phyloP scores from a whole-genome alignment of 1,284 basidiomycete species.

The Serendipita sp. region DNA sequence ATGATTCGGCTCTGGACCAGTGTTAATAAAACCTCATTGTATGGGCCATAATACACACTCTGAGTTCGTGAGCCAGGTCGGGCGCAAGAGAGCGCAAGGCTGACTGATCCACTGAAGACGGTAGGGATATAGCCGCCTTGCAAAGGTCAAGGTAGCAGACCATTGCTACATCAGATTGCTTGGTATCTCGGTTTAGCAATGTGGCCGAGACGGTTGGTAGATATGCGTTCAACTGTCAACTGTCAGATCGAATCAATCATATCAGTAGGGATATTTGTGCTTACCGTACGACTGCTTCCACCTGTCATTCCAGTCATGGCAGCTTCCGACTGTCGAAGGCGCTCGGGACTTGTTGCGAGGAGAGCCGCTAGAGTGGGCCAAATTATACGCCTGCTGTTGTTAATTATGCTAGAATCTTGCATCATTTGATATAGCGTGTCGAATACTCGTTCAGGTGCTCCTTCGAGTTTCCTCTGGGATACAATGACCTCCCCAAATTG shows the following conservation, averaged over 20 bases:
- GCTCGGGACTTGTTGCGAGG: slow-evolving; percentile 65
- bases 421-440: slow-evolving; percentile 54
- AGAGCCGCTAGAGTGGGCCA: slow-evolving; percentile 77
- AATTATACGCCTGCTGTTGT: slow-evolving; percentile 39
- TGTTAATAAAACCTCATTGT: slow-evolving; percentile 21
- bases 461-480: slow-evolving; percentile 52
- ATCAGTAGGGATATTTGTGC: background rate
- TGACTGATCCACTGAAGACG: slow-evolving; percentile 32
- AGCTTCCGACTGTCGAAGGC: slow-evolving; percentile 33
- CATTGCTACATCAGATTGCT: slow-evolving; percentile 48
- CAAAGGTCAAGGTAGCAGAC: slow-evolving; percentile 73
- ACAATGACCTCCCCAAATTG: slow-evolving; percentile 69
- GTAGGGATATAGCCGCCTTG: slow-evolving; percentile 60
- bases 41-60: slow-evolving; percentile 30
- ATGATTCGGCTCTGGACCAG: slow-evolving; percentile 25
- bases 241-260: background rate
- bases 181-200: slow-evolving; percentile 35
- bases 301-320: slow-evolving; percentile 19
- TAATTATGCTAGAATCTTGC: slow-evolving; percentile 23
- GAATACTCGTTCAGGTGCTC: slow-evolving; percentile 69
- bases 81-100: slow-evolving; percentile 55
- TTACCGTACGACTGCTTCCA: background rate
- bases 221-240: background rate
- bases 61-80: slow-evolving; percentile 68
- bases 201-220: slow-evolving; percentile 17